Evolutionary conservation across 164 flowering plant genomes (phyloP).

Genomic region (Magnolia kwangsiensis): DNA sequence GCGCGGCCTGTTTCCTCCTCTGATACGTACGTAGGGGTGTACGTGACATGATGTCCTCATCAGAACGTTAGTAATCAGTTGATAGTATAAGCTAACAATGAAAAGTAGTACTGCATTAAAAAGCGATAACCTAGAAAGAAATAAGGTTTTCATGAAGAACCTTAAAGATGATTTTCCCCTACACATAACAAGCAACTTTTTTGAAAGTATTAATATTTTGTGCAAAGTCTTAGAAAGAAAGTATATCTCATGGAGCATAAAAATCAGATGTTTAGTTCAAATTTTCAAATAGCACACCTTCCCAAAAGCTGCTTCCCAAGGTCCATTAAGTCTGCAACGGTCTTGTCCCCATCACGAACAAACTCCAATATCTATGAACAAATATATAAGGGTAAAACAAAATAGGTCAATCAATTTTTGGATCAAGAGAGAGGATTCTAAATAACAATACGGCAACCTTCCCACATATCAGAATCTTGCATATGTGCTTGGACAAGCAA

Average conservation of each 20-base stretch:
- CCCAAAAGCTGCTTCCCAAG: slow-evolving; percentile 81
- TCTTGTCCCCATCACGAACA: slow-evolving; percentile 80
- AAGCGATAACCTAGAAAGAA: background rate
- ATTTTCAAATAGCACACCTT: slow-evolving; percentile 41
- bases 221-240: background rate
- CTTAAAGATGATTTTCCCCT: background rate
- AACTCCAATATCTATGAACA: slow-evolving; percentile 67
- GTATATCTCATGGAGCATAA: background rate
- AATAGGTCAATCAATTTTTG: background rate
- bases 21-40: too few relatives aligned
- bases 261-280: background rate
- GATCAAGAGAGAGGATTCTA: background rate
- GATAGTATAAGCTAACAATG: background rate
- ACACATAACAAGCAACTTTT: background rate
- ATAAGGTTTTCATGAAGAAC: background rate
- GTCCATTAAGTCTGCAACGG: slow-evolving; percentile 84
- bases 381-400: background rate
- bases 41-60: too few relatives aligned
- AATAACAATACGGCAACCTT: background rate
- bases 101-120: background rate
- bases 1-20: too few relatives aligned
- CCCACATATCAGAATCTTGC: background rate
- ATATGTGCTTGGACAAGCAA: background rate
- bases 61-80: background rate
- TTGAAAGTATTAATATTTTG: too few relatives aligned